Conservation (phyloP, 2,329 filamentous ascomycete species). For the Epichloe gansuensis region DNA sequence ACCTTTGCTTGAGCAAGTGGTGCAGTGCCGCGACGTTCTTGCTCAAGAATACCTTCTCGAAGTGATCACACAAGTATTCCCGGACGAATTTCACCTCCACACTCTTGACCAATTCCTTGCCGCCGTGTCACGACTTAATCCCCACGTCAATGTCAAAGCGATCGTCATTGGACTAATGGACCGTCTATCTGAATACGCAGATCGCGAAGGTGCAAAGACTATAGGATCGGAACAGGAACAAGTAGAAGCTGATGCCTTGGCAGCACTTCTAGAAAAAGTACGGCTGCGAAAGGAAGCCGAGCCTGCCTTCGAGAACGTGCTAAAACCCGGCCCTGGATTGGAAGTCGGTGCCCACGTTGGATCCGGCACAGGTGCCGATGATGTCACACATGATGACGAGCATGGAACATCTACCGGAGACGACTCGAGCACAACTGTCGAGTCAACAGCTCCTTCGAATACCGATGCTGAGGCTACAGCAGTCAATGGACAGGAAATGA, state of each 20-base stretch:
- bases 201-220: slow-evolving; percentile 67
- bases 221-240: slow-evolving; percentile 60
- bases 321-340: slow-evolving; percentile 21
- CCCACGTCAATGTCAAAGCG: slow-evolving; percentile 93
- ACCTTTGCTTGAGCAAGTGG: slow-evolving; percentile 87
- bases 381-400: slow-evolving; percentile 13
- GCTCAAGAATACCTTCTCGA: slow-evolving; percentile 96
- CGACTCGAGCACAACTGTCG: slow-evolving; percentile 16
- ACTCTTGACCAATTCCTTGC: slow-evolving; percentile 91
- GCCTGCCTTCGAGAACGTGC: slow-evolving; percentile 7
- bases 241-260: slow-evolving; percentile 73
- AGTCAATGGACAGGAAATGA: slow-evolving; percentile 31
- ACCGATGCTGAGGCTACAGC: slow-evolving; percentile 36
- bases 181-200: slow-evolving; percentile 85
- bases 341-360: slow-evolving; percentile 17
- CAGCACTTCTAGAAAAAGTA: slow-evolving; percentile 65
- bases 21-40: slow-evolving; percentile 92
- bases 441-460: slow-evolving; percentile 26
- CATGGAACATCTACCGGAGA: slow-evolving; percentile 16
- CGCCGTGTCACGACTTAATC: slow-evolving; percentile 84
- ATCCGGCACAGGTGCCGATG: slow-evolving; percentile 21
- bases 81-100: slow-evolving; percentile 95
- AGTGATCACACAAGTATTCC: slow-evolving; percentile 98
- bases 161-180: slow-evolving; percentile 99
- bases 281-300: slow-evolving; percentile 48